These are phyloP conservation scores for Rhypophila decipiens DNA, from an alignment of 495 filamentous ascomycete species.

Conservation along the genomic window DNA sequence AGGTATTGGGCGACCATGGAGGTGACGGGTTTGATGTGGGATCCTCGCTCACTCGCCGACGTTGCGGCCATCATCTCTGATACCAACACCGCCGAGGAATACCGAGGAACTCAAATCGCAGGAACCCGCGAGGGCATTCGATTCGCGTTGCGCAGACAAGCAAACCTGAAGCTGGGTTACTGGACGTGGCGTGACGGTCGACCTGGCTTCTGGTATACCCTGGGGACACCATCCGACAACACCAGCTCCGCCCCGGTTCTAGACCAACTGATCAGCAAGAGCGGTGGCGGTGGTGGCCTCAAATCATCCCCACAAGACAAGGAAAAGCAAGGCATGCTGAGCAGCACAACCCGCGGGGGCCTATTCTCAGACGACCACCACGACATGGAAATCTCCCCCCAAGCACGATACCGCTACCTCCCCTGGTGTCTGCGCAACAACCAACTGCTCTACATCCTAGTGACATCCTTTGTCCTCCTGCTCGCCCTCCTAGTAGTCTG, in stretches of 20 bases:
- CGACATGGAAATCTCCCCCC: slow-evolving; percentile 23
- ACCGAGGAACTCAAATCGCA: slow-evolving; percentile 48
- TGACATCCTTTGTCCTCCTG: slow-evolving; percentile 58
- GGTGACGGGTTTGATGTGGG: slow-evolving; percentile 76
- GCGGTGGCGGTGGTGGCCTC: no score
- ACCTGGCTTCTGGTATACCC: slow-evolving; percentile 35
- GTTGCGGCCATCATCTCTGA: slow-evolving; percentile 66
- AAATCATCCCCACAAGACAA: slow-evolving; percentile 21
- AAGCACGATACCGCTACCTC: slow-evolving; percentile 58
- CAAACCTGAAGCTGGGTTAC: slow-evolving; percentile 68
- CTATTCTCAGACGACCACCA: slow-evolving; percentile 12
- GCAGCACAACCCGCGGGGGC: slow-evolving; percentile 21
- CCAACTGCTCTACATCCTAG: slow-evolving; percentile 56
- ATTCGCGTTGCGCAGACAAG: slow-evolving; percentile 39
- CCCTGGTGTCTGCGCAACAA: slow-evolving; percentile 70
- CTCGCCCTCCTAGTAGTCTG: slow-evolving; percentile 69
- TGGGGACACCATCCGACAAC: slow-evolving; percentile 33
- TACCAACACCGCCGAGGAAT: slow-evolving; percentile 70
- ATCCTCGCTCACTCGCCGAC: slow-evolving; percentile 73
- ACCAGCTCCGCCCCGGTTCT: slow-evolving; percentile 14
- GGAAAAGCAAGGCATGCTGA: slow-evolving; percentile 2
- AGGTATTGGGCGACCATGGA: slow-evolving; percentile 42
- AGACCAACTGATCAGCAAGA: slow-evolving; percentile 21
- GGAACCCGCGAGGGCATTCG: slow-evolving; percentile 46
- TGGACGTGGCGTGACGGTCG: slow-evolving; percentile 58